phyloP scores from a whole-genome alignment of 2,329 filamentous ascomycete genomes.

The Colletotrichum lupini region DNA sequence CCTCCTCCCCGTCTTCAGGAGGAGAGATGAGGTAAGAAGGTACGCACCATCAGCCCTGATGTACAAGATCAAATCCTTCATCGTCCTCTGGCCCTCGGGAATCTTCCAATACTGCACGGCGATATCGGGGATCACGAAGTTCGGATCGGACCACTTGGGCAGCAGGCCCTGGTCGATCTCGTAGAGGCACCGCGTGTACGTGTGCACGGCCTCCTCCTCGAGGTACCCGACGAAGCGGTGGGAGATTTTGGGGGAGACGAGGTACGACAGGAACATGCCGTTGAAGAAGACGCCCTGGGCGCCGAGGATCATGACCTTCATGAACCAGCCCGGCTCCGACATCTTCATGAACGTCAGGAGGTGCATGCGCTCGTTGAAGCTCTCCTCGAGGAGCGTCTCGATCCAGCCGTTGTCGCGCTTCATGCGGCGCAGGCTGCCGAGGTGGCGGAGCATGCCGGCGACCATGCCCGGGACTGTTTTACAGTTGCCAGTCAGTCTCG shows the following conservation, averaged over 20 bases:
- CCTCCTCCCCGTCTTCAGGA: neutral
- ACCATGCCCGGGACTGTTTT: constrained; percentile 89
- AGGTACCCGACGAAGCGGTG: constrained; percentile 98
- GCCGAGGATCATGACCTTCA: constrained; percentile 90
- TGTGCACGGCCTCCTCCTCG: constrained; percentile 96
- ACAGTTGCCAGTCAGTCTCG: neutral
- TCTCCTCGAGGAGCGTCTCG: constrained; percentile 89
- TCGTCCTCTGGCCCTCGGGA: constrained; percentile 83
- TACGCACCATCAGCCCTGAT: constrained; percentile 75
- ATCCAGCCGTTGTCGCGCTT: constrained; percentile 98
- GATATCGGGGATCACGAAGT: constrained; percentile 85
- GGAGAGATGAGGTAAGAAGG: neutral
- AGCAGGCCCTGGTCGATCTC: constrained; percentile 89
- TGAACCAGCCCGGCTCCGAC: constrained; percentile 79
- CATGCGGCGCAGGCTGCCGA: constrained; percentile 84
- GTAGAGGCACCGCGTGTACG: constrained; percentile 88
- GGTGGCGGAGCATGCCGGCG: constrained; percentile 90
- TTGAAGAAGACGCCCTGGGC: constrained; percentile 99
- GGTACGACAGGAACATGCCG: constrained; percentile 87
- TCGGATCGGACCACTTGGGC: constrained; percentile 79
- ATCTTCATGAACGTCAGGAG: constrained; percentile 93
- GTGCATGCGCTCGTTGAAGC: constrained; percentile 95
- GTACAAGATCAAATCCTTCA: constrained; percentile 89
- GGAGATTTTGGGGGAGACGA: constrained; percentile 86
- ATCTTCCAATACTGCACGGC: constrained; percentile 95